Base-by-base conservation (phyloP, 257 asterid species). In the Gentiana macrophylla region DNA sequence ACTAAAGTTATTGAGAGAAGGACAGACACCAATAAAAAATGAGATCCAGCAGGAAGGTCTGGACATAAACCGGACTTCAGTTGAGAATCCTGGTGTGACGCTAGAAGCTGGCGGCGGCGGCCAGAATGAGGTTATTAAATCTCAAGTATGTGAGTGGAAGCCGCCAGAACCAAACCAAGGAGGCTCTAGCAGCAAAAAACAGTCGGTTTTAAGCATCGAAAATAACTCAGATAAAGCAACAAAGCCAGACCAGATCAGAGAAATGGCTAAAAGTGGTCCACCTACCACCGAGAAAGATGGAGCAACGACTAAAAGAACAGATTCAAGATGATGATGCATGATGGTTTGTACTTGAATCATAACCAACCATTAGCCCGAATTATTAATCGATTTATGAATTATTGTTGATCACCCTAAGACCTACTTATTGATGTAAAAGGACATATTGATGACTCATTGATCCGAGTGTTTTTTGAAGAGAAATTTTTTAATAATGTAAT, bases 1-100 rank as follows among this genome's bases (percentile, higher is more conserved):
- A 68, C 95, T 91, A 67, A 82, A 80, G 80, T 83, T 91, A 86
- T 81, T 91, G 67, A 91, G 86, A 77, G 96, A 91, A 70, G 80
- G 89, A 10, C 88, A 92, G 12, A 58, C 92, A 4, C 94, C 79
- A 62, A 86, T 79, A 43, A 76, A 89, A 46, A 66, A 67, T 47
- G 98, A 91, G 77, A 75, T 79, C 66, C 89, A 79, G 58, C 24
- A 24, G 24, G 24, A 24, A 24, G 67, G 61, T 72, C 47, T 79
- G 62, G 91, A 90, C 66, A 86, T 68, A 72, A 70, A 67, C 36
- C 77, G 72, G 56, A 72, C 56, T 54, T 54, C 78, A 37, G 46
- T 7, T 41, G 46, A 41, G 9, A 68, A 63, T 66, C 58, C 47
- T 6, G 69, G 72, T 37, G 64, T 64, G 55, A 80, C 67, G 53